These are phyloP conservation scores for Heterobasidion parviporum DNA, from an alignment of 1,284 basidiomycete genomes.

Conservation along the genomic window DNA sequence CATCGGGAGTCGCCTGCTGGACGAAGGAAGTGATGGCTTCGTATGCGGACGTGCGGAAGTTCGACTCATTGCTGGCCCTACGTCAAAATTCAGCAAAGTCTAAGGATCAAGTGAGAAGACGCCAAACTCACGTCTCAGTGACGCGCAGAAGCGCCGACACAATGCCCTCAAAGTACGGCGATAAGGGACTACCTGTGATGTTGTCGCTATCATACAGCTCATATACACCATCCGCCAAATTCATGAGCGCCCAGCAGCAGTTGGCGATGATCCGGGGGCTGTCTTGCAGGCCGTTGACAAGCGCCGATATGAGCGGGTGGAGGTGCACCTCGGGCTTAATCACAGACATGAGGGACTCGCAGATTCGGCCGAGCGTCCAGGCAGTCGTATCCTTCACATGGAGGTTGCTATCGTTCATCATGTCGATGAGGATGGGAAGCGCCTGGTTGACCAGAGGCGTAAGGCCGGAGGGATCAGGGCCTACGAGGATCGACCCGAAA, in stretches of 20 bases:
- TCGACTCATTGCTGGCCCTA: conserved; percentile 83
- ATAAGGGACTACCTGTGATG: conserved; percentile 63
- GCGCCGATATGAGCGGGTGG: conserved; percentile 75
- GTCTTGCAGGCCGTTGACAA: conserved; percentile 79
- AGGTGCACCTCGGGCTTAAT: conserved; percentile 91
- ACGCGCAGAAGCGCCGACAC: conserved; percentile 76
- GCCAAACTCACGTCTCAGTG: conserved; percentile 66
- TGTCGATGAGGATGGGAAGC: conserved; percentile 87
- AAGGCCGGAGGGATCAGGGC: conserved; percentile 83
- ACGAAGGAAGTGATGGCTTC: conserved; percentile 90
- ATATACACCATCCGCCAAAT: conserved; percentile 78
- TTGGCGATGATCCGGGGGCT: conserved; percentile 86
- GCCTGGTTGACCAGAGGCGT: conserved; percentile 93
- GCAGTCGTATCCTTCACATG: conserved; percentile 97
- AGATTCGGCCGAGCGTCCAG: conserved; percentile 96
- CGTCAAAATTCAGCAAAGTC: conserved; percentile 2
- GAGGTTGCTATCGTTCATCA: conserved; percentile 84
- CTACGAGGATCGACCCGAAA: conserved; percentile 96
- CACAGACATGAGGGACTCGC: conserved; percentile 80
- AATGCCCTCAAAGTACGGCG: conserved; percentile 86
- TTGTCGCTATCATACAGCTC: conserved; percentile 43
- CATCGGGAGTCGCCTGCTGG: conserved; percentile 76
- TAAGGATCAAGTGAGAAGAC: neutral
- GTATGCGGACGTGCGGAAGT: conserved; percentile 93
- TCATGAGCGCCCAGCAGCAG: conserved; percentile 97